Evolutionary conservation across 192 early-diverging fungal species (phyloP).

Genomic region (Umbelopsis isabellina): DNA sequence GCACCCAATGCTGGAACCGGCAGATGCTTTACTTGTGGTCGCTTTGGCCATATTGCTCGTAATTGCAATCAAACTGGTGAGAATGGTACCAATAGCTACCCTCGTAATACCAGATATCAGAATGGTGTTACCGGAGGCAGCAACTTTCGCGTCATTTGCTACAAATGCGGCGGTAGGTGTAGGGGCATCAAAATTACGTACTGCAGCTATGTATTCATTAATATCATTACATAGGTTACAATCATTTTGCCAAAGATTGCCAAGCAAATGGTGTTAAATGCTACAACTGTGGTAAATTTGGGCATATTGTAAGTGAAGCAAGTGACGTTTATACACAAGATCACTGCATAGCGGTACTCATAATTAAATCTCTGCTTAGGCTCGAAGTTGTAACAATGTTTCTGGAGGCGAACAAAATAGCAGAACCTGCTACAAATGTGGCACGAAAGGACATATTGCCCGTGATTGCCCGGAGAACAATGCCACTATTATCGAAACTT

Average conservation of each 20-base stretch:
- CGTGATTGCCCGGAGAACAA: conserved; percentile 31
- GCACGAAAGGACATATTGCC: conserved; percentile 47
- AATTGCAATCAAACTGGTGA: conserved; percentile 37
- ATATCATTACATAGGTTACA: conserved; percentile 26
- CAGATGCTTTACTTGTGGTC: conserved; percentile 53
- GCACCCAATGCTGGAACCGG: conserved; percentile 32
- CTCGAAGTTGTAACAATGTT: conserved; percentile 44
- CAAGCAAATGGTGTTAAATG: conserved; percentile 57
- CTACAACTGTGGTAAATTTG: conserved; percentile 57
- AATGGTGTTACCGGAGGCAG: conserved; percentile 19
- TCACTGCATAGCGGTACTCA: not conserved
- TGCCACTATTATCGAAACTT: conserved; percentile 12
- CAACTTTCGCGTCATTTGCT: conserved; percentile 44
- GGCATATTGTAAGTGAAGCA: conserved; percentile 51
- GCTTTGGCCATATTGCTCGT: conserved; percentile 57
- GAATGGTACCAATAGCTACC: not conserved
- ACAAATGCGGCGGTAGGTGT: conserved; percentile 51
- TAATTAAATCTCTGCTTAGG: conserved; percentile 23
- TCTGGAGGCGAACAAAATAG: conserved; percentile 27
- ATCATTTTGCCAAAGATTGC: conserved; percentile 59
- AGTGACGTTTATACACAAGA: not conserved
- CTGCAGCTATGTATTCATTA: not conserved
- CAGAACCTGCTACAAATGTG: conserved; percentile 49
- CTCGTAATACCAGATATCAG: conserved; percentile 19
- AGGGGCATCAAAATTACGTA: not conserved